A percentile compares a stretch with the other conserved stretches of the same genome.
phyloP scores from a whole-genome alignment of 1,284 basidiomycete species.

The Ustilago cynodontis region DNA sequence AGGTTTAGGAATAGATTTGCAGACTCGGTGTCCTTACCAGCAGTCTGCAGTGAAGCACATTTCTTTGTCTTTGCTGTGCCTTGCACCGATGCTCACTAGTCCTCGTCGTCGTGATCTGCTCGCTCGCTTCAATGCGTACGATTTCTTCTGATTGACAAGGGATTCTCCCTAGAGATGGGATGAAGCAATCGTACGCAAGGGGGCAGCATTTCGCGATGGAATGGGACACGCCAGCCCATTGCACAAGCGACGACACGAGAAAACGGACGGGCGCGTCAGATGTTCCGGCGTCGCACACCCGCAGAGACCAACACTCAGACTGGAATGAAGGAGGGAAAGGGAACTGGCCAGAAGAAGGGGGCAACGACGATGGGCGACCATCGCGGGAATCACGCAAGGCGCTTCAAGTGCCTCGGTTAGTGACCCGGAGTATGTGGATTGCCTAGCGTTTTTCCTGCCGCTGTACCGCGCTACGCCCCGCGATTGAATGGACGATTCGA shows the following conservation, averaged over 20 bases:
- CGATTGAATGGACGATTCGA: conserved; percentile 1
- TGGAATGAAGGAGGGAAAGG: background rate
- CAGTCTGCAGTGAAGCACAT: background rate
- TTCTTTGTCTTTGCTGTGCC: background rate
- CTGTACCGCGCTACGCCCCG: background rate
- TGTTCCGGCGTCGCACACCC: background rate
- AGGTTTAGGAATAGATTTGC: background rate
- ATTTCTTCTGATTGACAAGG: background rate
- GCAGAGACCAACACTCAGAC: conserved; percentile 7
- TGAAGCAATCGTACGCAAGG: conserved; percentile 28
- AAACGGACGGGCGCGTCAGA: background rate
- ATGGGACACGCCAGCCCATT: background rate
- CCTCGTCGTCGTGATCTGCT: background rate
- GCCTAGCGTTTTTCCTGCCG: conserved; percentile 1
- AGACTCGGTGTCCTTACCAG: background rate
- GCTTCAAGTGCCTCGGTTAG: conserved; percentile 37
- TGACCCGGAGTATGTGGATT: conserved; percentile 14
- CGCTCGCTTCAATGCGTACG: background rate
- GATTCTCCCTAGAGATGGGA: conserved; percentile 6
- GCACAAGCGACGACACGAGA: background rate
- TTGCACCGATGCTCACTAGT: background rate
- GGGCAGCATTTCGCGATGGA: conserved; percentile 19
- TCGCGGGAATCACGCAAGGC: conserved; percentile 3
- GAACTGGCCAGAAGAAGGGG: background rate
- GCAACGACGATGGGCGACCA: background rate